Conservation (phyloP, 2,329 filamentous ascomycete genomes). For the Xylaria sp. region DNA sequence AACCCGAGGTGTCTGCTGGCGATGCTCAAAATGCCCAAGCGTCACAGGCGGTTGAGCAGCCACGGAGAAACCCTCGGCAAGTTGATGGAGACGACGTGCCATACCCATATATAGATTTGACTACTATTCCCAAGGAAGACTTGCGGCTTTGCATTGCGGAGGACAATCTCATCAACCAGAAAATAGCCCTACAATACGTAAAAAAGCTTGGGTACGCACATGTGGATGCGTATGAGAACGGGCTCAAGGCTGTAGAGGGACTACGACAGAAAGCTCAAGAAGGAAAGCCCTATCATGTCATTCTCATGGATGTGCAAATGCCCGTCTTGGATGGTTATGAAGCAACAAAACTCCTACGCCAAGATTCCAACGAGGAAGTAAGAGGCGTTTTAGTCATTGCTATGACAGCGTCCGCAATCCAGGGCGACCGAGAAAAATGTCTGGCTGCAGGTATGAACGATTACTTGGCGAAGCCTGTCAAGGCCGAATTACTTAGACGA, state of each 20-base stretch:
- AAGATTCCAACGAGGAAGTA: conserved; percentile 79
- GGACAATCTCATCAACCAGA: conserved; percentile 94
- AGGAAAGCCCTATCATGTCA: conserved; percentile 83
- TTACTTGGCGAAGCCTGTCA: conserved; percentile 94
- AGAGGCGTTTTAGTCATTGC: conserved; percentile 90
- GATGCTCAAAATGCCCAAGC: conserved; percentile 57
- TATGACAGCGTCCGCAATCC: conserved; percentile 95
- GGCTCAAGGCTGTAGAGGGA: conserved; percentile 86
- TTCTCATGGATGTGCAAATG: conserved; percentile 98
- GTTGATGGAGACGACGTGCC: conserved; percentile 54
- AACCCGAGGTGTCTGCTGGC: conserved; percentile 66
- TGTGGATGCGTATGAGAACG: conserved; percentile 91
- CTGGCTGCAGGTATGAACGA: conserved; percentile 98
- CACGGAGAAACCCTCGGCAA: conserved; percentile 44
- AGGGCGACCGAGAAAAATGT: conserved; percentile 94
- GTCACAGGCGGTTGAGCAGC: conserved; percentile 55
- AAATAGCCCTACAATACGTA: conserved; percentile 92
- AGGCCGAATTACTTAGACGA: conserved; percentile 83
- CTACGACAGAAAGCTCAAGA: conserved; percentile 77
- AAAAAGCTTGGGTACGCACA: conserved; percentile 82
- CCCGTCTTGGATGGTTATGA: conserved; percentile 92
- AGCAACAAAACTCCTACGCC: conserved; percentile 83
- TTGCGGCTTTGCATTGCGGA: conserved; percentile 93
- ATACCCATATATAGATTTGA: conserved; percentile 71
- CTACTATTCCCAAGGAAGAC: conserved; percentile 77